Base-by-base conservation (phyloP, 148 eudicot species). In the Diospyros kaki region DNA sequence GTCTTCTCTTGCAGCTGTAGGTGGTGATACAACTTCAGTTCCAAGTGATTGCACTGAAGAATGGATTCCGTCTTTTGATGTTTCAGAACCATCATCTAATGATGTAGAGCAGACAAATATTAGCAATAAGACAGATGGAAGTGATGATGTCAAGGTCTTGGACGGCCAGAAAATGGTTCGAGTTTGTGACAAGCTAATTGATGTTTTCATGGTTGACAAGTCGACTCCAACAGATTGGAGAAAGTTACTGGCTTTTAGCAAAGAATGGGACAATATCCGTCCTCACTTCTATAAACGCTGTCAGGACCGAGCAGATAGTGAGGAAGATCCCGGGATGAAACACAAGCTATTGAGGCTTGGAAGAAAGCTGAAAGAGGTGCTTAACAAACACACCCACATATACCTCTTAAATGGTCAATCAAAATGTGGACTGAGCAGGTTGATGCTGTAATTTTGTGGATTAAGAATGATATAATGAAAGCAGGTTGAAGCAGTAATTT, bases 291-390 rank as follows among this genome's bases (percentile, higher is more conserved):
- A 72, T 78, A 83, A 80, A 76, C 89, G 90, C 63, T 92, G 96
- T 79, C 82, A 87, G 84, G 97, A 89, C 14, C 84, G 83, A 83
- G 91, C 97, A 60, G 93, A 91, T 70, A 80, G 73, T 61, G 99
- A 87, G 71, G 85, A 78, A 54, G 91, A 93, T 69, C 91, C 92
- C 77, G 94, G 84, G 53, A 89, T 78, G 91, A 87, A 92, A 76
- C 90, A 84, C 72, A 88, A 84, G 75, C 75, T 95, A 65, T 87
- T 87, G 62, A 85, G 90, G 75, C 93, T 95, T 77, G 86, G 79
- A 72, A 88, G 99, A 74, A 95, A 91, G 87, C 86, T 95, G 68
- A 92, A 83, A 87, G 97, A 95, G 99, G 99, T 95, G 70, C 28
- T 11, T 2, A 42, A 15, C 10, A 17, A 5, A 3, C 66, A n/a